Evolutionary conservation across 2,329 filamentous ascomycete species (phyloP), one percentile per base, ranked within the genome.

Genomic region (Diplodia mutila): DNA sequence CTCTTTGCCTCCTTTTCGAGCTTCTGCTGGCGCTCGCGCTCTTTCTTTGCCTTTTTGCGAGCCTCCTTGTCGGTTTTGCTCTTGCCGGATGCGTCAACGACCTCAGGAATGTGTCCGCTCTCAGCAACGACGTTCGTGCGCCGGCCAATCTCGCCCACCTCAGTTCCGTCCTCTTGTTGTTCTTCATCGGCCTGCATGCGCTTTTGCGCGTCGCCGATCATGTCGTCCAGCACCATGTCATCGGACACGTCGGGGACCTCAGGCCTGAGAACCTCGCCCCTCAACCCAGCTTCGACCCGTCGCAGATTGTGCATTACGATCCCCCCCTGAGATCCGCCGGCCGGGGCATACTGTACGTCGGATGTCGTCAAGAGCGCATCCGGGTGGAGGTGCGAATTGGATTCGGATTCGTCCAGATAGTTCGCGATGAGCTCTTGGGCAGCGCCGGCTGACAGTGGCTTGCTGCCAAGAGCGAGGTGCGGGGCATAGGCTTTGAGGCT

Each of bases 31-130:
- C 81, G 77, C 67, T 80, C 79, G 72, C 83, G 80, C 73, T 83
- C 82, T 75, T 86, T 87, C 82, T 88, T 88, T 68, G 79, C 81
- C 70, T 79, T 80, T 76, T 85, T 87, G 69, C 85, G 80, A 66
- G 84, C 68, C 21, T 71, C 63, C 52, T 69, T 68, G 39, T 61
- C 64, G 32, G 67, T 39, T 46, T 67, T 70, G 51, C 55, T 55
- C 27, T 69, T 69, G n/a, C 34, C 34, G 7, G 21, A 4, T 18
- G 32, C 69, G 23, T 67, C 71, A 6, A 72, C 73, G 18, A 71
- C 69, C 66, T 72, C 73, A 42, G 74, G 76, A 69, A 76, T 75
- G 71, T 79, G 76, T 63, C 70, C 72, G n/a, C 70, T 72, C 9
- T 72, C 75, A 11, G 74, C 73, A 37, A 79, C 75, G 27, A 74